Evolutionary conservation across 2,329 filamentous ascomycete species (phyloP).

Genomic region (Pseudogymnoascus destructans): DNA sequence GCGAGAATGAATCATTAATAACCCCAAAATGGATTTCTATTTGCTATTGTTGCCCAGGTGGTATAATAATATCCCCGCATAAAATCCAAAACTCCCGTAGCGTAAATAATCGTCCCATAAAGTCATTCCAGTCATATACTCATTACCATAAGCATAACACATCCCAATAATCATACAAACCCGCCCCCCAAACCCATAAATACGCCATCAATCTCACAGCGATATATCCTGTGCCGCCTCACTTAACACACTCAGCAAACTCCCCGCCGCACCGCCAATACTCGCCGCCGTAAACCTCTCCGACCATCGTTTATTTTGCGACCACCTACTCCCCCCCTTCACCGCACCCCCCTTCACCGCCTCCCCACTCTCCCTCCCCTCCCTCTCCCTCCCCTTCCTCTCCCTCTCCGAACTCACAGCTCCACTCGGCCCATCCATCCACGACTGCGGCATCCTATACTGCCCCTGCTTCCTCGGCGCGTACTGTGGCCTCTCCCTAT

Average conservation of each 20-base stretch:
- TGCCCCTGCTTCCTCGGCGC: conserved; percentile 10
- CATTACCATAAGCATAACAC: conserved; percentile 6
- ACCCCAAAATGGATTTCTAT: not conserved
- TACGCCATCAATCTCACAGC: not conserved
- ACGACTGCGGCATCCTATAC: conserved; percentile 1
- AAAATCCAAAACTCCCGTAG: not conserved
- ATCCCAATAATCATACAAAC: not conserved
- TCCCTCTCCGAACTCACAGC: not conserved
- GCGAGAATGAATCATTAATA: conserved; percentile 2
- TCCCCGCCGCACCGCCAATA: conserved; percentile 47
- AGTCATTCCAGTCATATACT: not conserved
- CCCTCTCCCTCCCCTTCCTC: conserved; percentile 9
- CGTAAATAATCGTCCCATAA: not conserved
- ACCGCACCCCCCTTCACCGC: conserved; percentile 11
- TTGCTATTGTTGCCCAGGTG: not conserved
- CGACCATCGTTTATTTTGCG: conserved; percentile 28
- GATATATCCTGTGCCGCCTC: conserved; percentile 35
- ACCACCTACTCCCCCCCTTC: conserved; percentile 30
- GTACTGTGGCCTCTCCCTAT: conserved; percentile 26
- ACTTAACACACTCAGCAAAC: conserved; percentile 42
- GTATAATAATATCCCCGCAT: conserved; percentile 2
- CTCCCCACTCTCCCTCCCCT: not conserved
- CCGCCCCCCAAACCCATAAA: not conserved
- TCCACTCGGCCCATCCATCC: not conserved
- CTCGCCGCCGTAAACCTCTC: conserved; percentile 45